These are phyloP conservation scores for Blattamonas nauphoetae DNA, from an alignment of 78 protist species.

Conservation along the genomic window DNA sequence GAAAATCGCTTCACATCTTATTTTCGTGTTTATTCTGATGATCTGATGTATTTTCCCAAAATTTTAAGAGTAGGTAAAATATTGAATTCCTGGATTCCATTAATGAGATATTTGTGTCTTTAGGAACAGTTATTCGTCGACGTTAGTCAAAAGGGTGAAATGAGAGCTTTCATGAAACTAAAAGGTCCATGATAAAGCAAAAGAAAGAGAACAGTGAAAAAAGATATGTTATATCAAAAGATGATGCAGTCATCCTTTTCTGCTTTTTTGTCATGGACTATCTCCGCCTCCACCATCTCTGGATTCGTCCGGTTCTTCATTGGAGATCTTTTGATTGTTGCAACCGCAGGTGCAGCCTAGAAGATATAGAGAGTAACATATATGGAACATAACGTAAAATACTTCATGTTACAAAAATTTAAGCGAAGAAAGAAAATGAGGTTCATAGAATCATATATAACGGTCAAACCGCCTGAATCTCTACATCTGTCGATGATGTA, in stretches of 20 bases:
- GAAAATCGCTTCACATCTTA: no score
- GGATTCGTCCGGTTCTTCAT: neutral
- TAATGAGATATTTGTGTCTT: no score
- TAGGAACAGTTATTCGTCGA: no score
- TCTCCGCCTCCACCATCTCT: no score
- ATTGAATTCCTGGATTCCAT: no score
- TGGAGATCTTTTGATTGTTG: neutral
- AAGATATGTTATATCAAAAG: neutral
- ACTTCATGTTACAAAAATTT: neutral
- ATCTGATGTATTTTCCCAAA: no score
- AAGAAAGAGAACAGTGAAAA: no score
- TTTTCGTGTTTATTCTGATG: no score
- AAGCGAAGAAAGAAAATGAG: neutral
- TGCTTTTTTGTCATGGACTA: neutral
- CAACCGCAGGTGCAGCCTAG: neutral
- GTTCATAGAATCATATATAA: neutral
- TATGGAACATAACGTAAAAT: neutral
- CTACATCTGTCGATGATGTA: conserved; percentile 26
- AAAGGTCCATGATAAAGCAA: no score
- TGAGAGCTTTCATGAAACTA: no score
- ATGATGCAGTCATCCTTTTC: neutral
- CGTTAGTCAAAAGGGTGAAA: no score
- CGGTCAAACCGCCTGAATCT: neutral
- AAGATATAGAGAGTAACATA: neutral
- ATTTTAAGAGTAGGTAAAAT: no score